Conservation (phyloP, 176 grass and related monocot genomes). For the Echinochloa phyllopogon region DNA sequence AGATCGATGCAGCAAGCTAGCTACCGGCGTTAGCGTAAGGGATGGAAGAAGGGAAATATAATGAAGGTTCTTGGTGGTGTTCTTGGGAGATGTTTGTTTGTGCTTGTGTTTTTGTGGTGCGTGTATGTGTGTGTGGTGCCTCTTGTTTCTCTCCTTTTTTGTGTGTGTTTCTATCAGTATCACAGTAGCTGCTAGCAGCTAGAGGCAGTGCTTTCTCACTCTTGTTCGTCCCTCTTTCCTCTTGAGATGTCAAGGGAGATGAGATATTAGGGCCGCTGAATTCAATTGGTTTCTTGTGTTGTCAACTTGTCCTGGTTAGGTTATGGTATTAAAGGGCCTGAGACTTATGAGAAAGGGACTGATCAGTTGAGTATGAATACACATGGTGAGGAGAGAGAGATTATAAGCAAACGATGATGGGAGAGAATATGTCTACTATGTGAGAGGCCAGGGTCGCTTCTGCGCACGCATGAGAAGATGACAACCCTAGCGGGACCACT, state of each 20-base stretch:
- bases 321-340: conserved; percentile 47
- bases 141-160: not conserved
- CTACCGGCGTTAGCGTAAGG: not conserved
- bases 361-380: not conserved
- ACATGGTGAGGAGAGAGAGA: not conserved
- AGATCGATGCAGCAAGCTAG: conserved; percentile 7
- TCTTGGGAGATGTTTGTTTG: conserved; percentile 24
- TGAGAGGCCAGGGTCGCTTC: conserved; percentile 8
- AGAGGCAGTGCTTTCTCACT: not conserved
- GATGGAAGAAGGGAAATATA: not conserved
- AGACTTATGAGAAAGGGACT: conserved; percentile 25
- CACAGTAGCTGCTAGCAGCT: not conserved
- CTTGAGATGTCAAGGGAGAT: conserved; percentile 11
- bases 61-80: conserved; percentile 38
- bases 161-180: conserved; percentile 8
- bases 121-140: conserved; percentile 18
- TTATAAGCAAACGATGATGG: not conserved
- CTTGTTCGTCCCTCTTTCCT: not conserved
- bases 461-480: conserved; percentile 50
- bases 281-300: conserved; percentile 44
- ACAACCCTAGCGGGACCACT: conserved; percentile 26
- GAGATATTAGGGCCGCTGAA: conserved; percentile 25
- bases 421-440: not conserved
- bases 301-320: conserved; percentile 53
- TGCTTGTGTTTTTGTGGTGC: conserved; percentile 21